Conservation (phyloP, 129 eudicot species). For the Chrysanthemum seticuspe region DNA sequence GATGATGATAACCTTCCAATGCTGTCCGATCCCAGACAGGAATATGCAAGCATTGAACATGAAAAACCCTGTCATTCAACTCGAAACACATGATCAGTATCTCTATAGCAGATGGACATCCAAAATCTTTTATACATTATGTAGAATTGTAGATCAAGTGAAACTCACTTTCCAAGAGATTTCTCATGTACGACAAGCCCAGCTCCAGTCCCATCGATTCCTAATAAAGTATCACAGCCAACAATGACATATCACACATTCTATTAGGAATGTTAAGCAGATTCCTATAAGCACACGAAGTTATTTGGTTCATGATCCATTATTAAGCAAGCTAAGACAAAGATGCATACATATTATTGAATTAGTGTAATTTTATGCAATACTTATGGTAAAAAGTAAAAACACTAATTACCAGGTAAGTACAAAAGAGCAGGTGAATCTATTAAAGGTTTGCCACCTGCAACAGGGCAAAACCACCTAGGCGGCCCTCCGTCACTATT, state of each 20-base stretch:
- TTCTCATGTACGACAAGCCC: slow-evolving; percentile 63
- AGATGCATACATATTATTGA: background rate
- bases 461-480: slow-evolving; percentile 69
- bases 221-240: slow-evolving; percentile 27
- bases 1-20: slow-evolving; percentile 44
- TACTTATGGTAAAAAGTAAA: background rate
- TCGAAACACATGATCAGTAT: background rate
- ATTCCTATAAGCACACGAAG: too few species aligned
- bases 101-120: too few species aligned
- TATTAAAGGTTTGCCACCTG: slow-evolving; percentile 52
- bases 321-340: background rate
- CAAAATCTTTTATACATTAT: too few species aligned
- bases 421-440: slow-evolving; percentile 67
- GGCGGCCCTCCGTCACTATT: slow-evolving; percentile 67
- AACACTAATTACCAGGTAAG: slow-evolving; percentile 65
- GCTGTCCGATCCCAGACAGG: slow-evolving; percentile 67
- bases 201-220: slow-evolving; percentile 64
- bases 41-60: slow-evolving; percentile 66
- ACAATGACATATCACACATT: background rate
- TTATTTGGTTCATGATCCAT: too few species aligned
- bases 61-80: slow-evolving; percentile 46
- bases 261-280: background rate
- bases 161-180: slow-evolving; percentile 59
- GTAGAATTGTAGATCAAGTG: background rate
- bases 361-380: background rate